Conservation (phyloP, 768 basidiomycete species). For the Mycena epipterygia region DNA sequence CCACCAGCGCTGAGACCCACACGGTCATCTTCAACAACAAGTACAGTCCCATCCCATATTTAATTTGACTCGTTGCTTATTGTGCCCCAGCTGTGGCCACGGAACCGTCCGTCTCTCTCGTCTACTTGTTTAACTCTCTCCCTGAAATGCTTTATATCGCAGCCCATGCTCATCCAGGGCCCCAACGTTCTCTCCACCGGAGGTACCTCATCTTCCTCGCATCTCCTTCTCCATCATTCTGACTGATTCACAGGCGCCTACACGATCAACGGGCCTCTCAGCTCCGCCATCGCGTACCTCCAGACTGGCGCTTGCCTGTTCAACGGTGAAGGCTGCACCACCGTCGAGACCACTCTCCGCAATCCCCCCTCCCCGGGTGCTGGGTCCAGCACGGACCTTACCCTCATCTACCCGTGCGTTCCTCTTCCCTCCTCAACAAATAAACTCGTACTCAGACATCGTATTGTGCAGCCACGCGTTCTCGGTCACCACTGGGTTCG, state of each 20-base stretch:
- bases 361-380: conserved; percentile 49
- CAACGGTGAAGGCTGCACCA: conserved; percentile 52
- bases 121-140: too few relatives aligned
- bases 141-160: neutral
- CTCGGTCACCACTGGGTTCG: conserved; percentile 51
- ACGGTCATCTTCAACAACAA: conserved; percentile 8
- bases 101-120: conserved; percentile 6
- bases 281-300: conserved; percentile 29
- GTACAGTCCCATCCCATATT: neutral
- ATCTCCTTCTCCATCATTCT: too few relatives aligned
- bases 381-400: conserved; percentile 52
- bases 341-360: conserved; percentile 48
- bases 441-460: too few relatives aligned
- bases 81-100: conserved; percentile 8
- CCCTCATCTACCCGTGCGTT: conserved; percentile 49
- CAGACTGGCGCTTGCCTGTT: conserved; percentile 21
- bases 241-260: too few relatives aligned
- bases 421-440: neutral
- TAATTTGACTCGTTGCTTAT: neutral
- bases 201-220: too few relatives aligned
- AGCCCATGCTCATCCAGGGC: conserved; percentile 23
- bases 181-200: conserved; percentile 16
- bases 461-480: conserved; percentile 43
- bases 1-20: neutral
- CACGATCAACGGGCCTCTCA: conserved; percentile 21